Base-by-base conservation (phyloP, 2,329 filamentous ascomycete genomes). In the Pleochaeta shiraiana region DNA sequence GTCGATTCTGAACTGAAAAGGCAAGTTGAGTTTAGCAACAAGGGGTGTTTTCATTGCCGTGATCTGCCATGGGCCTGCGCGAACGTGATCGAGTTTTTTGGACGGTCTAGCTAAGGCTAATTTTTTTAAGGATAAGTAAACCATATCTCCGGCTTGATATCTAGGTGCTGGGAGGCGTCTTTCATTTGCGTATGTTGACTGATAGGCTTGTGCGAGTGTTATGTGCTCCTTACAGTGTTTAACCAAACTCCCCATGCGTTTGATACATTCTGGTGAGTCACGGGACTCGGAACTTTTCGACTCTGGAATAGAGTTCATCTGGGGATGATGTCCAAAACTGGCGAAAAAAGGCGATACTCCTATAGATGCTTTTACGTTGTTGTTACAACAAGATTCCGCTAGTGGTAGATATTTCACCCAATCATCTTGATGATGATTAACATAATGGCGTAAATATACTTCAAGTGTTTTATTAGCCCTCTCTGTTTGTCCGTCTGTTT, bases 401-500 rank as follows among this genome's bases (percentile, higher is more conserved):
- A 47, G 34, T 28, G 43, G 43, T 11, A 63, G 24, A 16, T 45
- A 21, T 31, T 30, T 30, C 9, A 34, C 28, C 61, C 61, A 63
- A 24, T 63, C 47, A 30, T 63, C 61, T 50, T 63, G 61, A 37
- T 28, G 47, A n/a, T 63, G 26, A 37, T 63, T 63, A 14, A 63
- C 21, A 33, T 45, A 63, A 45, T n/a, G 28, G 9, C 65, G 43
- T 4, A 70, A 64, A 7, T 63, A 31, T 28, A 64, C 30, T 50
- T 70, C 66, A 16, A 70, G 19, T n/a, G 65, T 67, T 43, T 66
- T 63, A 26, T 70, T 68, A 21, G 67, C 62, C 0, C 66, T 60
- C 64, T 70, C 65, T 5, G 68, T 69, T 24, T 67, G 63, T n/a
- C 68, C 63, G 50, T 69, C 66, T 16, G 65, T 64, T 59, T 69